phyloP scores from a whole-genome alignment of 2,329 filamentous ascomycete genomes.

The Cyphellophora attinorum region DNA sequence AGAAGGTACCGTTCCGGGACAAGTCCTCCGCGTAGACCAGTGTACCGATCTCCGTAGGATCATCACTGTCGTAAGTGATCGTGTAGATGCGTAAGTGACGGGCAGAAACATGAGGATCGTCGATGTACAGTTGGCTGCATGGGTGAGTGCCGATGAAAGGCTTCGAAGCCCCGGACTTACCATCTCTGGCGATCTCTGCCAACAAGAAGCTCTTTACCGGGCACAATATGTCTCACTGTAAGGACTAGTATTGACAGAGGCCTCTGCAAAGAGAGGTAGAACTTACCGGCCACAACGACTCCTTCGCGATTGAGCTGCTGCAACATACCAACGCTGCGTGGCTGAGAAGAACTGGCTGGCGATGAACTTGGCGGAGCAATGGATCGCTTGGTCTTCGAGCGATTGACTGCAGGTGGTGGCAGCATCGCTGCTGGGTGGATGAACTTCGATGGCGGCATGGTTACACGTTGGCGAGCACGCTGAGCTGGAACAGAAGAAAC shows the following conservation, averaged over 20 bases:
- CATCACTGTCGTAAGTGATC: constrained; percentile 30
- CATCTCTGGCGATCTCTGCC: constrained; percentile 26
- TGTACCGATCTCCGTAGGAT: constrained; percentile 25
- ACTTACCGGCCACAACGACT: too few species aligned
- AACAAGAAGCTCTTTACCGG: constrained; percentile 25
- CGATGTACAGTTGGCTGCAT: constrained; percentile 25
- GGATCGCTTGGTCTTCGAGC: too few species aligned
- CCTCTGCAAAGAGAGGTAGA: too few species aligned
- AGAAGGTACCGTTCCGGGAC: constrained; percentile 30
- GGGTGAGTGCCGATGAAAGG: constrained; percentile 6
- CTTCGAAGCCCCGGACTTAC: constrained; percentile 14
- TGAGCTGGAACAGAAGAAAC: too few species aligned
- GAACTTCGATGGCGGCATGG: too few species aligned
- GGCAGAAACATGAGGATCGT: constrained; percentile 28
- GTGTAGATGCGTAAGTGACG: constrained; percentile 34
- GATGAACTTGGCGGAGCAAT: too few species aligned
- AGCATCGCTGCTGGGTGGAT: too few species aligned
- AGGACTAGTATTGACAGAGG: constrained; percentile 16
- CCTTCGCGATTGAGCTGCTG: too few species aligned
- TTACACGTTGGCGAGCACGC: too few species aligned
- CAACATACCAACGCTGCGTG: too few species aligned
- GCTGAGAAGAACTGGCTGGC: too few species aligned
- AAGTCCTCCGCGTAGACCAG: constrained; percentile 35
- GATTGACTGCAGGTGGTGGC: too few species aligned
- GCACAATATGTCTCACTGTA: constrained; percentile 19